Evolutionary conservation across 2,329 filamentous ascomycete species (phyloP).

Genomic region (Apiospora saccharicola): DNA sequence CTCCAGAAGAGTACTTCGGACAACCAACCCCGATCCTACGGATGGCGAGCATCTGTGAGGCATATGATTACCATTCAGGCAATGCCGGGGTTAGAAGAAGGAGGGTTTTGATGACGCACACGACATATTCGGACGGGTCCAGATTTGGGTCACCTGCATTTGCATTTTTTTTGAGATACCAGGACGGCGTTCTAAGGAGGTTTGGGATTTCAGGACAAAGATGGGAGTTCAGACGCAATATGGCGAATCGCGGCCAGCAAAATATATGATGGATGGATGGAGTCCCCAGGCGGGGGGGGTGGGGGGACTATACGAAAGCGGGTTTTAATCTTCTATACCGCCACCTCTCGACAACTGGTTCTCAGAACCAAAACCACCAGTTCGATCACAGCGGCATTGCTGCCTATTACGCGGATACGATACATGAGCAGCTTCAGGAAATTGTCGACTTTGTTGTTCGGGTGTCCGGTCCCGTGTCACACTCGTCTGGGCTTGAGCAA

Average conservation of each 20-base stretch:
- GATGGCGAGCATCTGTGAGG: constrained; percentile 39
- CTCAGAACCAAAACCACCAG: neutral
- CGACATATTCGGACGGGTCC: constrained; percentile 11
- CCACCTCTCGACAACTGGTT: neutral
- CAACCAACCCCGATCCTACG: constrained; percentile 66
- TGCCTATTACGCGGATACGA: neutral
- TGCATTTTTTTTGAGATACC: constrained; percentile 26
- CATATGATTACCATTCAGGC: neutral
- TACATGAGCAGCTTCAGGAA: neutral
- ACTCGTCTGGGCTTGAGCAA: neutral
- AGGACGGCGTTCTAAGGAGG: constrained; percentile 22
- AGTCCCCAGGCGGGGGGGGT: neutral
- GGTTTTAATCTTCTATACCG: neutral
- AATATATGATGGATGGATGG: too few relatives aligned
- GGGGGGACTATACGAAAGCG: neutral
- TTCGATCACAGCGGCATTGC: neutral
- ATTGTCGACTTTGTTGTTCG: neutral
- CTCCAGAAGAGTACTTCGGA: constrained; percentile 67
- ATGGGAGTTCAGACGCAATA: constrained; percentile 9
- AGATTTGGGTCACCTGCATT: constrained; percentile 22
- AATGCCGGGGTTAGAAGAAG: constrained; percentile 4
- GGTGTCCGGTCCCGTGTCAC: neutral
- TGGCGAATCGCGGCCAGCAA: neutral
- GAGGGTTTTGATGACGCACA: constrained; percentile 18
- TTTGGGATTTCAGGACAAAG: constrained; percentile 5